Conservation (phyloP, 768 basidiomycete species). For the Multifurca ochricompacta region DNA sequence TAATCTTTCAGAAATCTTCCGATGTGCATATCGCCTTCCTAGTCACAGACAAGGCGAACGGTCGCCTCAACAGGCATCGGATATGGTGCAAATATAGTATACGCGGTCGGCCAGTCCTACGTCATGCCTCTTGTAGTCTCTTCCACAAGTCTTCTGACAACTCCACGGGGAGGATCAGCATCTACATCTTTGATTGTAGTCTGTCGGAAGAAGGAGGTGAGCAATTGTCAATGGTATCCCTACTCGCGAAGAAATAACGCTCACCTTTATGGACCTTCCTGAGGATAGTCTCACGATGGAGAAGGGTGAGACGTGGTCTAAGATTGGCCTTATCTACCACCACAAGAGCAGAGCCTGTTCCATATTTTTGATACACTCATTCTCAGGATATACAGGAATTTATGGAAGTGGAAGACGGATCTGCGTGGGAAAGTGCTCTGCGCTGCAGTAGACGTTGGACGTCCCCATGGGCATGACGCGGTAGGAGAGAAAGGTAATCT, state of each 20-base stretch:
- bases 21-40: conserved; percentile 51
- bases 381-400: conserved; percentile 33
- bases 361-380: conserved; percentile 49
- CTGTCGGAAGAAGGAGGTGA: conserved; percentile 29
- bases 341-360: conserved; percentile 42
- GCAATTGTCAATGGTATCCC: conserved; percentile 29
- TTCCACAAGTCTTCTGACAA: conserved; percentile 35
- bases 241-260: conserved; percentile 27
- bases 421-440: conserved; percentile 36
- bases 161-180: conserved; percentile 34
- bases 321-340: conserved; percentile 38
- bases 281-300: conserved; percentile 25
- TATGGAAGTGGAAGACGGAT: conserved; percentile 43
- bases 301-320: conserved; percentile 37
- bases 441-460: conserved; percentile 42
- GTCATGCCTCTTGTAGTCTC: conserved; percentile 43
- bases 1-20: conserved; percentile 42
- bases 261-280: conserved; percentile 38
- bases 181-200: conserved; percentile 46
- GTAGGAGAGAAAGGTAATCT: conserved; percentile 36
- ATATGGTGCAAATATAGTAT: conserved; percentile 42
- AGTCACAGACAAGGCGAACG: conserved; percentile 20
- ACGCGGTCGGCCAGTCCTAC: conserved; percentile 37
- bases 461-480: conserved; percentile 38
- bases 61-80: conserved; percentile 25